Evolutionary conservation across 2,329 filamentous ascomycete genomes (phyloP).

Genomic region (Pestalotiopsis sp.): DNA sequence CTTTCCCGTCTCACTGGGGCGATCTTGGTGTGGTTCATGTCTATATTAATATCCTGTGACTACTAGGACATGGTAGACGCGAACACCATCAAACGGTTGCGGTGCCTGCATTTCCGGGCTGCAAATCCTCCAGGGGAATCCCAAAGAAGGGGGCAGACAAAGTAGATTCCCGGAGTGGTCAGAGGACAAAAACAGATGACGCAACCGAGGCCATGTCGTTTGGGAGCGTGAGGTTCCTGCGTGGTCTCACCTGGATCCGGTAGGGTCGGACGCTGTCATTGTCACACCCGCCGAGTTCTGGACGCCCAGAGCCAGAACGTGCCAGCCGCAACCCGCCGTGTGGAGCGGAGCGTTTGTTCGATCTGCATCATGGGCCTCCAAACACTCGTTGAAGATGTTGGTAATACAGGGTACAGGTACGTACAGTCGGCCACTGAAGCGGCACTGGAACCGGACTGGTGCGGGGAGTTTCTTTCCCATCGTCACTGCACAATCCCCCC

Average conservation of each 20-base stretch:
- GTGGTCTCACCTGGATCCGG: constrained; percentile 8
- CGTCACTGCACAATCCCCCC: background rate
- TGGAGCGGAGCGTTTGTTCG: background rate
- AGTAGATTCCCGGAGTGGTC: background rate
- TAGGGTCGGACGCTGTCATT: background rate
- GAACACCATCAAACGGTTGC: background rate
- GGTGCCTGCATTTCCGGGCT: background rate
- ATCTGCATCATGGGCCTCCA: background rate
- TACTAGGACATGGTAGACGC: background rate
- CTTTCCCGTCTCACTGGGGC: background rate
- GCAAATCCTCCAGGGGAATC: background rate
- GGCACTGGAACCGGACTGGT: background rate
- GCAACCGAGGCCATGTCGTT: constrained; percentile 1
- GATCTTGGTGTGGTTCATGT: background rate
- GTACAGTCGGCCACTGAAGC: background rate
- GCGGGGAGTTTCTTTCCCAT: background rate
- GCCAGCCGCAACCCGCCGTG: background rate
- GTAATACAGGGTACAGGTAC: background rate
- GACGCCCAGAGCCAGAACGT: background rate
- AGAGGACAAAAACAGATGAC: constrained; percentile 13
- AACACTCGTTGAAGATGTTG: background rate
- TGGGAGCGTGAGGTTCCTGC: background rate
- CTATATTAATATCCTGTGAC: background rate
- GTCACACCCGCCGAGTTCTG: background rate
- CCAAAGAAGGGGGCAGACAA: background rate